Conservation (phyloP, 225 moss, liverwort and hornwort species). For the Polytrichum commune region DNA sequence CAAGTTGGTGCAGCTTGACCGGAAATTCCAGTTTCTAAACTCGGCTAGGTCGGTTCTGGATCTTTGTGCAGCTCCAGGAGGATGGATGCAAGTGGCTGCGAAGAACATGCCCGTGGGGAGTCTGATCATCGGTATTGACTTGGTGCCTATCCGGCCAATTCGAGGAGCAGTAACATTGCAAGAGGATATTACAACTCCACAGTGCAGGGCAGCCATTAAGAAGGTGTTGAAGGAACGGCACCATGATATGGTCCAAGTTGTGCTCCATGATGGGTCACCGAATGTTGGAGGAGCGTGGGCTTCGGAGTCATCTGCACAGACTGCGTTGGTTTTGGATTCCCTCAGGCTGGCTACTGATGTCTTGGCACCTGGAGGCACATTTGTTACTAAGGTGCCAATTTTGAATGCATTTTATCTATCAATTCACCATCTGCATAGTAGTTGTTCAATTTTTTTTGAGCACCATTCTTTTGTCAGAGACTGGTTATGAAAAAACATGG, state of each 20-base stretch:
- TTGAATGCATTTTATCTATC: no score
- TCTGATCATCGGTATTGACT: constrained; percentile 84
- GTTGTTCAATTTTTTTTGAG: no score
- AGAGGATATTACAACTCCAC: constrained; percentile 89
- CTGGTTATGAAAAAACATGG: no score
- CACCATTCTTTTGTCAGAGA: no score
- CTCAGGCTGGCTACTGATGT: constrained; percentile 86
- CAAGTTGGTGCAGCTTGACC: constrained; percentile 95
- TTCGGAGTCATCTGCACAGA: constrained; percentile 74
- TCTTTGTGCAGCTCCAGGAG: constrained; percentile 95
- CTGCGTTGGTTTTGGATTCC: constrained; percentile 86
- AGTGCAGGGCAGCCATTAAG: constrained; percentile 81
- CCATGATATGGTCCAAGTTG: constrained; percentile 86
- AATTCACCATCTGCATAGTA: no score
- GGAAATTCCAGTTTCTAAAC: constrained; percentile 73
- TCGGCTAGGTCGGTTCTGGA: constrained; percentile 88
- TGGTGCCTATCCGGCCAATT: constrained; percentile 95
- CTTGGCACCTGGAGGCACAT: constrained; percentile 82
- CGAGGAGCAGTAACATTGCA: constrained; percentile 86
- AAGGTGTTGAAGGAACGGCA: constrained; percentile 80
- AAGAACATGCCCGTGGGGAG: constrained; percentile 98
- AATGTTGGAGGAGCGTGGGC: constrained; percentile 98
- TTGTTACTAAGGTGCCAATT: constrained; percentile 77
- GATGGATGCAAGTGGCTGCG: constrained; percentile 98
- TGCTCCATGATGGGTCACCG: constrained; percentile 94